Percentiles rank a stretch among this genome's conserved stretches.
Evolutionary conservation across 768 basidiomycete genomes (phyloP).

Genomic region (Kwoniella mangroviensis): DNA sequence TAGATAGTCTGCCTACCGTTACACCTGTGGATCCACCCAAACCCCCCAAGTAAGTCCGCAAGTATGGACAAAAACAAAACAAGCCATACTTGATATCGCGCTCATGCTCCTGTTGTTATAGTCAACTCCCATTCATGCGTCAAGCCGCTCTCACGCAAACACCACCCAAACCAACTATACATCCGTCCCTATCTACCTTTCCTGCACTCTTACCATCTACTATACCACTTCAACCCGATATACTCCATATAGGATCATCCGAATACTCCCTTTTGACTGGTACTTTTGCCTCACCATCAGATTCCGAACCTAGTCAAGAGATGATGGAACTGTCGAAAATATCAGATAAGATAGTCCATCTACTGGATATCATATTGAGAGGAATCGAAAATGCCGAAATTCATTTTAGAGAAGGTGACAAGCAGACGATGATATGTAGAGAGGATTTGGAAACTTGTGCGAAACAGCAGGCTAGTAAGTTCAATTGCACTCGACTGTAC

Average conservation of each 20-base stretch:
- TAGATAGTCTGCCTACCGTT: constrained; percentile 40
- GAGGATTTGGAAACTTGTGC: constrained; percentile 51
- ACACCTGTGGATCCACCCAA: constrained; percentile 47
- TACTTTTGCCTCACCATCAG: constrained; percentile 24
- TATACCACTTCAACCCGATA: constrained; percentile 25
- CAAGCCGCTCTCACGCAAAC: background rate
- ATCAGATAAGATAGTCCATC: constrained; percentile 30
- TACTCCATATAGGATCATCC: constrained; percentile 21
- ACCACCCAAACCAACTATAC: constrained; percentile 24
- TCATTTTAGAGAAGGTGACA: constrained; percentile 39
- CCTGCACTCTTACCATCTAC: constrained; percentile 35
- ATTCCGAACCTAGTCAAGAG: background rate
- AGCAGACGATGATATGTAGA: constrained; percentile 50
- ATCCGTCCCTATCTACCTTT: constrained; percentile 30
- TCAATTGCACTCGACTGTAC: background rate
- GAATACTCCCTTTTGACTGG: constrained; percentile 36
- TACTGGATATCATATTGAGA: constrained; percentile 35
- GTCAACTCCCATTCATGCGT: constrained; percentile 36
- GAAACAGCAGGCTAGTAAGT: constrained; percentile 47
- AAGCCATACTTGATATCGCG: background rate
- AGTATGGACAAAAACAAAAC: too few relatives aligned
- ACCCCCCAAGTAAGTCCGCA: constrained; percentile 40
- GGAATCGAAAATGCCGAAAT: constrained; percentile 38
- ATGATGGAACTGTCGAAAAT: constrained; percentile 25
- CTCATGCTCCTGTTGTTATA: background rate